Evolutionary conservation across 129 eudicot genomes (phyloP).

Genomic region (Solidago caesia): DNA sequence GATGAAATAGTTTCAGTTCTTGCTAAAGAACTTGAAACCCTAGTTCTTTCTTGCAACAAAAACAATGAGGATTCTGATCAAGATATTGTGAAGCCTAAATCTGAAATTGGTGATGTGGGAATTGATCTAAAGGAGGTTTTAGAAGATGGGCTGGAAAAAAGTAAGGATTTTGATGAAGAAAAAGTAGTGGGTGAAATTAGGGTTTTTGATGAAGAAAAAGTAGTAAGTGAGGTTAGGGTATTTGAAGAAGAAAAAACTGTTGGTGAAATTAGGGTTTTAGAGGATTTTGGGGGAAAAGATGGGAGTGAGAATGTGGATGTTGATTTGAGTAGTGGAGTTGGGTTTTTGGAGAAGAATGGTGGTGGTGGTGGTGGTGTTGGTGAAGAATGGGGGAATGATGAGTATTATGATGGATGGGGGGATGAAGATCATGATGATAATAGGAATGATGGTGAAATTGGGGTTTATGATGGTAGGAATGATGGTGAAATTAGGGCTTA

Average conservation of each 20-base stretch:
- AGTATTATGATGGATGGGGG: too few species aligned
- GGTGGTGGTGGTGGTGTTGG: too few species aligned
- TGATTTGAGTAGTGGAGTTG: too few species aligned
- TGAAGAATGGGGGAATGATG: too few species aligned
- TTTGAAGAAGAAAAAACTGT: neutral
- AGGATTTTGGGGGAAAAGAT: neutral
- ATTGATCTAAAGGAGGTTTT: slow-evolving; percentile 3
- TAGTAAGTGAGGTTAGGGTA: too few species aligned
- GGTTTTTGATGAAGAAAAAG: too few species aligned
- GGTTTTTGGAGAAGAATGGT: too few species aligned
- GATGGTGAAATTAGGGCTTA: neutral
- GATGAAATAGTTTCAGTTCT: slow-evolving; percentile 16
- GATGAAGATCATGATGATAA: neutral
- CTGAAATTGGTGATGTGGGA: slow-evolving; percentile 24
- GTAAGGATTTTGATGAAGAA: slow-evolving; percentile 29
- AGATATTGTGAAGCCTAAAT: slow-evolving; percentile 18
- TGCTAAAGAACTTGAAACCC: slow-evolving; percentile 32
- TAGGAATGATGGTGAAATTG: neutral
- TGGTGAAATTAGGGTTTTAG: neutral
- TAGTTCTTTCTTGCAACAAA: slow-evolving; percentile 19
- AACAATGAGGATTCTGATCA: neutral
- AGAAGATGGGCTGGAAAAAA: slow-evolving; percentile 22
- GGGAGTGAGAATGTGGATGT: neutral
- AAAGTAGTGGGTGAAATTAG: slow-evolving; percentile 7
- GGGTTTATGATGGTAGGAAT: slow-evolving; percentile 1